Evolutionary conservation across 768 basidiomycete species (phyloP), one percentile per base, ranked within the genome.

Genomic region (Cubamyces sp.): DNA sequence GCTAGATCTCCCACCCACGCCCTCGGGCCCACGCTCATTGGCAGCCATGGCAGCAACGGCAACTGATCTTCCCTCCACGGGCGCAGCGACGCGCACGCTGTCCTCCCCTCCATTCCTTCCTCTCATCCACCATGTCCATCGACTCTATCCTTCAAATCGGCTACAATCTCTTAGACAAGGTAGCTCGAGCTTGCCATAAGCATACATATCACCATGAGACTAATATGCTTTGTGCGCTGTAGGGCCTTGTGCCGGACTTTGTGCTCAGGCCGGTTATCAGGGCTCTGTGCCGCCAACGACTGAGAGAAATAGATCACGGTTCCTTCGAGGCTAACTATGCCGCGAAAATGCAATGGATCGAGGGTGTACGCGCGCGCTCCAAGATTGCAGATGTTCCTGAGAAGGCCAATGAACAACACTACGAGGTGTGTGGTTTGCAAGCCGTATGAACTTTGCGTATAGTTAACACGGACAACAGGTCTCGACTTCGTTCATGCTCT

Each of bases 321-420:
- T 81, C 82, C 18, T 79, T 86, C 52, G 82, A 83, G 49, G 81
- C 79, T 14, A 87, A 87, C 67, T 83, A 87, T 76, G 81, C 79
- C 2, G 81, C 82, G 14, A 90, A 90, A 69, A 87, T 88, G 84
- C 74, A 79, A 53, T 88, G 83, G 80, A 86, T 90, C 41, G 81
- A 84, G 57, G 78, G 69, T 18, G 82, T 88, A 25, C 79, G 81
- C 21, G 74, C 77, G 0, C 74, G 83, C 16, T 68, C 65, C 3
- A 79, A 76, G 28, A 88, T 89, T 61, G 87, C 87, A 3, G 85
- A 84, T 61, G 78, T 82, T 12, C 81, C 87, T 0, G 80, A 84
- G 41, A 87, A 86, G 68, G 88, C 87, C 19, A 90, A 91, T 64
- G 85, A 90, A 68, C 88, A 90, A 71, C 87, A 90, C 68, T 90